These are phyloP conservation scores for Oryza meridionalis DNA, from an alignment of 176 grass and related monocot genomes.

Conservation along the genomic window DNA sequence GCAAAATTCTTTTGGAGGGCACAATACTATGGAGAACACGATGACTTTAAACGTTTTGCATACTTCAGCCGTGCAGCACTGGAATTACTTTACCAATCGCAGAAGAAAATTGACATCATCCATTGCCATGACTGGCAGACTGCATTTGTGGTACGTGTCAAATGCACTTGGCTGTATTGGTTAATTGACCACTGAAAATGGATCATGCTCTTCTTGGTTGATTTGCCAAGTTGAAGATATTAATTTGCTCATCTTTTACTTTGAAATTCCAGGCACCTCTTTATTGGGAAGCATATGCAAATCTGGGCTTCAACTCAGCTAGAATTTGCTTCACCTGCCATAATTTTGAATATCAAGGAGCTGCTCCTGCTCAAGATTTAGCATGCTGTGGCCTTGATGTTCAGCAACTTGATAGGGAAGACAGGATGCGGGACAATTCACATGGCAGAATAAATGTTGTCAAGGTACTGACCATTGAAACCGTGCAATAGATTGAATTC, in stretches of 20 bases:
- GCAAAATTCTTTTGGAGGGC: slow-evolving; percentile 85
- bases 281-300: slow-evolving; percentile 96
- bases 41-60: slow-evolving; percentile 93
- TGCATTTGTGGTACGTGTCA: slow-evolving; percentile 80
- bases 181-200: slow-evolving; percentile 36
- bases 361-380: slow-evolving; percentile 76
- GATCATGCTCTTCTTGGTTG: slow-evolving; percentile 25
- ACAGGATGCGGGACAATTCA: slow-evolving; percentile 87
- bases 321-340: slow-evolving; percentile 98
- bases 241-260: slow-evolving; percentile 12
- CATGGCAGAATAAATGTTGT: slow-evolving; percentile 91
- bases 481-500: slow-evolving; percentile 21
- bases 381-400: slow-evolving; percentile 87
- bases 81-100: slow-evolving; percentile 74
- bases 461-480: slow-evolving; percentile 64
- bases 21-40: slow-evolving; percentile 89
- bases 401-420: slow-evolving; percentile 75
- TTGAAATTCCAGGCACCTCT: slow-evolving; percentile 69
- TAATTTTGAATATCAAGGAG: slow-evolving; percentile 98
- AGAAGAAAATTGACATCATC: slow-evolving; percentile 95
- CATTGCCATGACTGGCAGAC: slow-evolving; percentile 99
- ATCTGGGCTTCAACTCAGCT: slow-evolving; percentile 81
- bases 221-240: slow-evolving; percentile 15
- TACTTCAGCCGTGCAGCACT: slow-evolving; percentile 92
- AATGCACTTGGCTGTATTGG: background rate